phyloP scores from a whole-genome alignment of 164 flowering plant species.

The Kalanchoe fedtschenkoi region DNA sequence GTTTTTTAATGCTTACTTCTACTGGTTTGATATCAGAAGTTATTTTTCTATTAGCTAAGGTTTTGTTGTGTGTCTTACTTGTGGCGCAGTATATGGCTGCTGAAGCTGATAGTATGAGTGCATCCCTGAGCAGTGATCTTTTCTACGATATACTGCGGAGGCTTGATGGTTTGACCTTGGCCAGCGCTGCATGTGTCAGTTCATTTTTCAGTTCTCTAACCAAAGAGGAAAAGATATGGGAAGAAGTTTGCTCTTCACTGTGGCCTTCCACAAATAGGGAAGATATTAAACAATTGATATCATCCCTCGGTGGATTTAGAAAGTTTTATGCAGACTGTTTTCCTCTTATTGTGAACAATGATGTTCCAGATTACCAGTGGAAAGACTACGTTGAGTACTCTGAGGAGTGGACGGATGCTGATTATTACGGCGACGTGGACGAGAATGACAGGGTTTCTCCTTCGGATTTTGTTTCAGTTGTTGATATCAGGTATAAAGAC shows the following conservation, averaged over 20 bases:
- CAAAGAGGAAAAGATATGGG: conserved; percentile 81
- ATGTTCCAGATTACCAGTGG: conserved; percentile 44
- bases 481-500: conserved; percentile 68
- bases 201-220: conserved; percentile 72
- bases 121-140: conserved; percentile 60
- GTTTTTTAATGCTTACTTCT: too few species aligned
- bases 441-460: conserved; percentile 52
- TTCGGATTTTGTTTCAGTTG: conserved; percentile 72
- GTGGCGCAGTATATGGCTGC: conserved; percentile 11
- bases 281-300: conserved; percentile 61
- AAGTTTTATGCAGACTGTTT: conserved; percentile 87
- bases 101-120: conserved; percentile 28
- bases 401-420: conserved; percentile 80
- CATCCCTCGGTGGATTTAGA: conserved; percentile 67
- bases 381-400: conserved; percentile 42
- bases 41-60: background rate
- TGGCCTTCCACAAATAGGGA: conserved; percentile 91
- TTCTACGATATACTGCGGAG: conserved; percentile 79
- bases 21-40: background rate
- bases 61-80: background rate
- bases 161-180: conserved; percentile 81
- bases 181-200: conserved; percentile 85
- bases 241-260: conserved; percentile 65
- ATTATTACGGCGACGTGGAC: conserved; percentile 61
- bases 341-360: conserved; percentile 81